These are phyloP conservation scores for Boletus eberwhitei DNA, from an alignment of 768 basidiomycete species.

Conservation along the genomic window DNA sequence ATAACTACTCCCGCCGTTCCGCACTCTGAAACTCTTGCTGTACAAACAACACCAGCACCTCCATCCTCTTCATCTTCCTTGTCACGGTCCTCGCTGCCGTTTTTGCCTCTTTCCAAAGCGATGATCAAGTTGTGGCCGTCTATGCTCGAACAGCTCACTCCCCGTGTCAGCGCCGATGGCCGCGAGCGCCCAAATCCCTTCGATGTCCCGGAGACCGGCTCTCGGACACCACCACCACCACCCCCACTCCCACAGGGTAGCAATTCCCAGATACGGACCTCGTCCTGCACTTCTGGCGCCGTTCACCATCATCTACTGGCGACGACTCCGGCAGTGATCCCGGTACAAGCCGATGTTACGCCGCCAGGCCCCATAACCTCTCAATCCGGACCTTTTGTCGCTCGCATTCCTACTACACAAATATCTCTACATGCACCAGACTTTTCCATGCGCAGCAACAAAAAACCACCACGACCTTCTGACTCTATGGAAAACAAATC, in stretches of 20 bases:
- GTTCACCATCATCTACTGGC: constrained; percentile 33
- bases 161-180: constrained; percentile 44
- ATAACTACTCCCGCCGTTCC: constrained; percentile 7
- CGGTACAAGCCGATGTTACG: constrained; percentile 35
- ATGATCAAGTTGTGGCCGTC: constrained; percentile 74
- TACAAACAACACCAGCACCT: constrained; percentile 9
- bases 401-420: constrained; percentile 51
- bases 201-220: constrained; percentile 40
- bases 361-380: constrained; percentile 48
- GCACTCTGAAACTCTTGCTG: constrained; percentile 8
- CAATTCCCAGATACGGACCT: constrained; percentile 13
- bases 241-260: not conserved
- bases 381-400: constrained; percentile 45
- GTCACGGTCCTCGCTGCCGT: constrained; percentile 21
- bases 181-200: constrained; percentile 59
- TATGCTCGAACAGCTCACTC: constrained; percentile 57
- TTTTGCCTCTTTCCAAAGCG: constrained; percentile 27
- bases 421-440: constrained; percentile 84
- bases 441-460: constrained; percentile 72
- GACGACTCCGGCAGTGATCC: constrained; percentile 15
- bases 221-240: constrained; percentile 7
- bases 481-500: constrained; percentile 35
- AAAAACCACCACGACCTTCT: constrained; percentile 34
- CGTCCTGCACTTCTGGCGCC: constrained; percentile 11
- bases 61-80: constrained; percentile 14